Evolutionary conservation across 345 rosid genomes (phyloP).

Genomic region (Luvunga scandens): DNA sequence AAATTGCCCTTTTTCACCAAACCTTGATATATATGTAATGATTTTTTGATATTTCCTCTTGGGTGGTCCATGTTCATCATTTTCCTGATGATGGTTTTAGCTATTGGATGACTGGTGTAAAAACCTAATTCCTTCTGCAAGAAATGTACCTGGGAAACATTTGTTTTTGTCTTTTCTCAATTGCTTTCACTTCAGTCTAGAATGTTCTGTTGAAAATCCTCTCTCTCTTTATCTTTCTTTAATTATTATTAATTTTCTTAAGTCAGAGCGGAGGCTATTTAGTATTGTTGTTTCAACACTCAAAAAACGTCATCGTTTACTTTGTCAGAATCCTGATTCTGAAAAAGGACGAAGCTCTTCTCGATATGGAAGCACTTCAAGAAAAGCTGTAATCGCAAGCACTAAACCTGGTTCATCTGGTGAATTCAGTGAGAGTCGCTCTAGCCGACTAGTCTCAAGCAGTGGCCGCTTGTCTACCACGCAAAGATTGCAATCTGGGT

Average conservation of each 20-base stretch:
- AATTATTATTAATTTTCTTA: too few relatives aligned
- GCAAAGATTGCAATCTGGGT: slow-evolving; percentile 51
- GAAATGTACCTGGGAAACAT: not conserved
- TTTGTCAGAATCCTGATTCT: slow-evolving; percentile 46
- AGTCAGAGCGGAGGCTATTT: not conserved
- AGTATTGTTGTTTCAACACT: not conserved
- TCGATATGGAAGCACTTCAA: slow-evolving; percentile 65
- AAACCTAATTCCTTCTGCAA: not conserved
- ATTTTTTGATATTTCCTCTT: not conserved
- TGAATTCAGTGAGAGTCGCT: slow-evolving; percentile 55
- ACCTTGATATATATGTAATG: not conserved
- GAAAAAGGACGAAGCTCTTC: slow-evolving; percentile 50
- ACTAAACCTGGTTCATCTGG: slow-evolving; percentile 75
- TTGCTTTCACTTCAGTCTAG: not conserved
- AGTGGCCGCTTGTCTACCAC: slow-evolving; percentile 59
- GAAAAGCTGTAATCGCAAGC: slow-evolving; percentile 58
- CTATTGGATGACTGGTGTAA: not conserved
- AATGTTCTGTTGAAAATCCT: not conserved
- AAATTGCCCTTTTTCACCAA: not conserved
- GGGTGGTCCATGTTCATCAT: not conserved
- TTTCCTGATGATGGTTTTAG: not conserved
- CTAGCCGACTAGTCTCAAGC: slow-evolving; percentile 56
- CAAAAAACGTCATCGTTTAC: slow-evolving; percentile 2
- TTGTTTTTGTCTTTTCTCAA: not conserved
- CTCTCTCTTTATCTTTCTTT: not conserved